A percentile compares a stretch with the other conserved stretches of the same genome.
These are phyloP conservation scores for Plasmodium reichenowi DNA, from an alignment of 169 alveolate genomes.

Conservation along the genomic window DNA sequence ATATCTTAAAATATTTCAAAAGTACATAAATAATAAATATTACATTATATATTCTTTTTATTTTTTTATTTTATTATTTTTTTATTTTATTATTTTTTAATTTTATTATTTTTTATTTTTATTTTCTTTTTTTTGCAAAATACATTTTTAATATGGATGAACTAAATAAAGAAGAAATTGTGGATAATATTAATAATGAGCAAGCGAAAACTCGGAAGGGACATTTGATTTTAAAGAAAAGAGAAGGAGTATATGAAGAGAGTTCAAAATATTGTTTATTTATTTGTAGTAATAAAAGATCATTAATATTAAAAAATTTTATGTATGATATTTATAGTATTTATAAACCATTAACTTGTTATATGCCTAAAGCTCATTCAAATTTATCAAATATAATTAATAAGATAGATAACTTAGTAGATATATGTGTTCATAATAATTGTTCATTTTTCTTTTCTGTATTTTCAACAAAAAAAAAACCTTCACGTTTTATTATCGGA, in stretches of 20 bases:
- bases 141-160: constrained; percentile 20
- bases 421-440: constrained; percentile 45
- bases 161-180: constrained; percentile 22
- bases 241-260: constrained; percentile 59
- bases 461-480: constrained; percentile 53
- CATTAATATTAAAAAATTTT: constrained; percentile 26
- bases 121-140: neutral
- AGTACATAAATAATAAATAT: too few relatives aligned
- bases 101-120: neutral
- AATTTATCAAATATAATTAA: constrained; percentile 13
- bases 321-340: constrained; percentile 42
- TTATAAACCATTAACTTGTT: constrained; percentile 54
- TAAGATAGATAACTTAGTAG: constrained; percentile 23
- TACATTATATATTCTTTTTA: too few relatives aligned
- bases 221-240: constrained; percentile 22
- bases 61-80: neutral
- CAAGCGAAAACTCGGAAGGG: constrained; percentile 66
- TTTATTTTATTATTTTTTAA: neutral
- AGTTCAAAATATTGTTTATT: constrained; percentile 40
- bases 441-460: constrained; percentile 48
- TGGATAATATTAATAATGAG: constrained; percentile 3
- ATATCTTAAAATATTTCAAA: too few relatives aligned
- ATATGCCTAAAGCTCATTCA: constrained; percentile 48
- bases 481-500: constrained; percentile 48
- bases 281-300: constrained; percentile 47